Evolutionary conservation across 345 rosid genomes (phyloP).

Genomic region (Gossypium ekmanianum): DNA sequence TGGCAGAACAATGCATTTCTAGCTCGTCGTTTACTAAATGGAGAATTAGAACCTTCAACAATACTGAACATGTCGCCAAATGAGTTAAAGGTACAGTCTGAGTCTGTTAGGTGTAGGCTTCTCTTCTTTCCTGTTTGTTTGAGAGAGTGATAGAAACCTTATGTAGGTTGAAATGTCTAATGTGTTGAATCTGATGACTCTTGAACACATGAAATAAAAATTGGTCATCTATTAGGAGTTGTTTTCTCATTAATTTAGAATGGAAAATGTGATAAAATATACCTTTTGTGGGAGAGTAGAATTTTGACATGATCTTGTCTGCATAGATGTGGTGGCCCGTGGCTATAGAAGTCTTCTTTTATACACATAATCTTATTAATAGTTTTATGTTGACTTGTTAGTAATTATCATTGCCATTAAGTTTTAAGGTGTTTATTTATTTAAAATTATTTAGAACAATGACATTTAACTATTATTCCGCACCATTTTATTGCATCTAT

Average conservation of each 20-base stretch:
- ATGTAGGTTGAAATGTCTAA: not conserved
- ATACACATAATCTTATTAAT: not conserved
- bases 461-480: not conserved
- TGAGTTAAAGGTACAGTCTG: constrained; percentile 70
- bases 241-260: not conserved
- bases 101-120: not conserved
- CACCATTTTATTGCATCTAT: not conserved
- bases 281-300: not conserved
- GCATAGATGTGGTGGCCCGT: not conserved
- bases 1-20: constrained; percentile 53
- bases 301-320: not conserved
- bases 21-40: constrained; percentile 70
- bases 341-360: not conserved
- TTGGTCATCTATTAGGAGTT: not conserved
- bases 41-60: constrained; percentile 77
- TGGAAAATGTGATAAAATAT: not conserved
- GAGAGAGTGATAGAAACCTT: not conserved
- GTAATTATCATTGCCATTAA: not conserved
- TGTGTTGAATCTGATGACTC: not conserved
- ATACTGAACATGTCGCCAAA: constrained; percentile 84
- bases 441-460: not conserved
- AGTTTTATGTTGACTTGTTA: not conserved
- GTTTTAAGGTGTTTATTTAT: not conserved
- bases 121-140: not conserved
- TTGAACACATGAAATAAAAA: not conserved